Evolutionary conservation across 2,329 filamentous ascomycete genomes (phyloP).

Genomic region (Cladorrhinum sp.): DNA sequence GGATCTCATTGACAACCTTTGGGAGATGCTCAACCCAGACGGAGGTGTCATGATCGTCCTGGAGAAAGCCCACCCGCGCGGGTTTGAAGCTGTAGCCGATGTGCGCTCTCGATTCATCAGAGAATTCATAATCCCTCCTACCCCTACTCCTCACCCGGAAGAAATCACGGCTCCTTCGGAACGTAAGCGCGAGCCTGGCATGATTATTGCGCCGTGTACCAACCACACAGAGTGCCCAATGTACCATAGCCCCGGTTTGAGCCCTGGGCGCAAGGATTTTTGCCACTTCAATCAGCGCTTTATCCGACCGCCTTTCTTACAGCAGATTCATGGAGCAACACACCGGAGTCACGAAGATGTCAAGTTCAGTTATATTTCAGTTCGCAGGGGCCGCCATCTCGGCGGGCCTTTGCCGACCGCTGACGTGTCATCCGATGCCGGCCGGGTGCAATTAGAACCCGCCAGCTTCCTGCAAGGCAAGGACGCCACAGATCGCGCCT

Average conservation of each 20-base stretch:
- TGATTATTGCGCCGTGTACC: slow-evolving; percentile 75
- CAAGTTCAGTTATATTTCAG: slow-evolving; percentile 82
- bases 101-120: slow-evolving; percentile 77
- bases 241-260: slow-evolving; percentile 70
- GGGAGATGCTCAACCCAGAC: slow-evolving; percentile 77
- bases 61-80: slow-evolving; percentile 87
- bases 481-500: slow-evolving; percentile 62
- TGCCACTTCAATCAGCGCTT: slow-evolving; percentile 91
- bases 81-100: slow-evolving; percentile 87
- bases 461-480: slow-evolving; percentile 45
- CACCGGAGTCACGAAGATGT: slow-evolving; percentile 85
- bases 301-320: slow-evolving; percentile 77
- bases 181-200: slow-evolving; percentile 55
- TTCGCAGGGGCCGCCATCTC: slow-evolving; percentile 68
- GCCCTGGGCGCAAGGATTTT: slow-evolving; percentile 76
- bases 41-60: slow-evolving; percentile 84
- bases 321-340: slow-evolving; percentile 65
- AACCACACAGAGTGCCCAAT: slow-evolving; percentile 88
- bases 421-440: background rate
- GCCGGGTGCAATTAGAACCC: slow-evolving; percentile 10
- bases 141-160: slow-evolving; percentile 35
- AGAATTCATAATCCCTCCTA: slow-evolving; percentile 67
- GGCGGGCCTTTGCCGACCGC: slow-evolving; percentile 2
- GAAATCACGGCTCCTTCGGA: slow-evolving; percentile 42
- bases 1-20: slow-evolving; percentile 80